These are phyloP conservation scores for Prunus fruticosa DNA, from an alignment of 306 rosid species.

Conservation along the genomic window DNA sequence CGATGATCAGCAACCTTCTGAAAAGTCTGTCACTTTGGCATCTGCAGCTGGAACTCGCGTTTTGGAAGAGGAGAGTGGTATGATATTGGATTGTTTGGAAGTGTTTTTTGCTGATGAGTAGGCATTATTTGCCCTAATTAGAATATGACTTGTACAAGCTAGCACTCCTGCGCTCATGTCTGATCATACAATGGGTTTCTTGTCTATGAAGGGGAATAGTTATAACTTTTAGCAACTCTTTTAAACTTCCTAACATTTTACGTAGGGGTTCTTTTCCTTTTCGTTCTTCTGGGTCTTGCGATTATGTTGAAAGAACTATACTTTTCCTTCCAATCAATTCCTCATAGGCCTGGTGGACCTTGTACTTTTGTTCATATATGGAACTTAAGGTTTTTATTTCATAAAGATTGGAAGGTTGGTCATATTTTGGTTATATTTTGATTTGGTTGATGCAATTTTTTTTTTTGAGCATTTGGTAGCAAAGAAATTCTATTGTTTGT, in stretches of 20 bases:
- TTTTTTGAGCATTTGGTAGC: neutral
- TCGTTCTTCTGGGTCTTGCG: neutral
- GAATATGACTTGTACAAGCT: neutral
- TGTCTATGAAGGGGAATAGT: neutral
- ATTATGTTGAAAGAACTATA: neutral
- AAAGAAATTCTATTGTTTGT: neutral
- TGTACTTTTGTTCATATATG: neutral
- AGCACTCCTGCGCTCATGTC: neutral
- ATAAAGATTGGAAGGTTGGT: neutral
- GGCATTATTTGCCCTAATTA: neutral
- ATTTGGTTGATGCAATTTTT: neutral
- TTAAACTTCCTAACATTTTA: neutral
- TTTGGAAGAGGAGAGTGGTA: slow-evolving; percentile 54
- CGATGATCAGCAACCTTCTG: slow-evolving; percentile 45
- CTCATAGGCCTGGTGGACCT: neutral
- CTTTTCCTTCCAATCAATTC: neutral
- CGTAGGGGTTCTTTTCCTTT: neutral
- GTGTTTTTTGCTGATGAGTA: neutral
- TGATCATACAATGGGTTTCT: neutral
- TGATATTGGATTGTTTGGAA: neutral
- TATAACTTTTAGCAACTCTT: neutral
- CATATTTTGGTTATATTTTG: neutral
- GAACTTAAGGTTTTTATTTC: neutral
- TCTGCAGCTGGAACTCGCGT: slow-evolving; percentile 45
- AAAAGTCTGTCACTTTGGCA: slow-evolving; percentile 35